Conservation (phyloP, 257 asterid species). For the Solanum chmielewskii region DNA sequence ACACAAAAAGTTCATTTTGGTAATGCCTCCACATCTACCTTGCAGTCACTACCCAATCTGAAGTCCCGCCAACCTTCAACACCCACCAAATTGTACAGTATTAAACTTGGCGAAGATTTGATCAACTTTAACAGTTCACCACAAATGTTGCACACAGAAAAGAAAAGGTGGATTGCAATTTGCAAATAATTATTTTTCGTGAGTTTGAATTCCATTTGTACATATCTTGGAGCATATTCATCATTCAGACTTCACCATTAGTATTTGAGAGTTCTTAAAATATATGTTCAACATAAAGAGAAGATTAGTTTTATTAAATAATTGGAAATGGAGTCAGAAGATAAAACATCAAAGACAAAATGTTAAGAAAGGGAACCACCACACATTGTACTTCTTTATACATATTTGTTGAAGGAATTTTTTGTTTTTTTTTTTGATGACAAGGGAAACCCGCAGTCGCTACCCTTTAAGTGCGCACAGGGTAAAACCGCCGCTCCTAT, state of each 20-base stretch:
- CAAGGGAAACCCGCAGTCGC: too few relatives aligned
- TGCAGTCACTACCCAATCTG: not conserved
- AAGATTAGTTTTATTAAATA: not conserved
- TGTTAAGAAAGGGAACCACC: not conserved
- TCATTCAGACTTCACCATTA: not conserved
- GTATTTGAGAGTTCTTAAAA: not conserved
- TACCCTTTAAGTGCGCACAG: too few relatives aligned
- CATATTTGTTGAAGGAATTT: not conserved
- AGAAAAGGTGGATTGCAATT: not conserved
- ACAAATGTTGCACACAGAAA: not conserved
- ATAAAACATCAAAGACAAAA: not conserved
- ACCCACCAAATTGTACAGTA: not conserved
- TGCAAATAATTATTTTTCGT: not conserved
- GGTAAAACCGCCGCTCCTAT: too few relatives aligned
- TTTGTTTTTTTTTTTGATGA: too few relatives aligned
- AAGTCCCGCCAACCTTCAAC: not conserved
- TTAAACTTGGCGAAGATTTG: not conserved
- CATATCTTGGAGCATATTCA: not conserved
- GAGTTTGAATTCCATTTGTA: not conserved
- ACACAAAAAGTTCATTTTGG: not conserved
- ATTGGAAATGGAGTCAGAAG: not conserved
- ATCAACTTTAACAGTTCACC: not conserved
- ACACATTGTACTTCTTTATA: not conserved
- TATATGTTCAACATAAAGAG: not conserved
- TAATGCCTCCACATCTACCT: not conserved